Evolutionary conservation across 805 yeast genomes (phyloP).

Genomic region (Candida ulmi): DNA sequence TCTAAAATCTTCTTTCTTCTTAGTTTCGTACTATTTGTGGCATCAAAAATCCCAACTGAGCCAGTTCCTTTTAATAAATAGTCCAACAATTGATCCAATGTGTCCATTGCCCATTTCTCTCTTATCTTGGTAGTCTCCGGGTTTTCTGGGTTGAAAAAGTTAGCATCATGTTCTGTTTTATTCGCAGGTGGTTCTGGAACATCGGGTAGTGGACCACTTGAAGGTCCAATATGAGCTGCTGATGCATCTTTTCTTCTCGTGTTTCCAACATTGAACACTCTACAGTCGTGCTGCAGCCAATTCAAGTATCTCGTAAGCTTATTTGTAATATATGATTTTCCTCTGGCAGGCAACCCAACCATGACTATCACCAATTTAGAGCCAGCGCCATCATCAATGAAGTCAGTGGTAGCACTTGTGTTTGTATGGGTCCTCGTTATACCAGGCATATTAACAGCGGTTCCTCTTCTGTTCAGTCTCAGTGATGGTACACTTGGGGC

Average conservation of each 20-base stretch:
- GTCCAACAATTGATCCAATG: constrained; percentile 76
- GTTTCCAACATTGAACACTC: constrained; percentile 92
- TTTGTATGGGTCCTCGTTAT: constrained; percentile 63
- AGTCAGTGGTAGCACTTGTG: constrained; percentile 51
- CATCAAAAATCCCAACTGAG: constrained; percentile 88
- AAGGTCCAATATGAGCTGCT: constrained; percentile 57
- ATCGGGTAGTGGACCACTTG: constrained; percentile 56
- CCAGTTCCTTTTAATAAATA: constrained; percentile 79
- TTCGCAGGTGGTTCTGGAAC: constrained; percentile 8
- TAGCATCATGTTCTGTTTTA: constrained; percentile 59
- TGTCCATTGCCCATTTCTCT: constrained; percentile 96
- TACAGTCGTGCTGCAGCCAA: constrained; percentile 89
- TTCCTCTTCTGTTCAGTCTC: constrained; percentile 49
- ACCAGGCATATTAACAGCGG: constrained; percentile 90
- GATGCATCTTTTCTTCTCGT: constrained; percentile 72
- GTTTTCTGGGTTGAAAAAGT: constrained; percentile 81
- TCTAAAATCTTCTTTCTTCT: constrained; percentile 56
- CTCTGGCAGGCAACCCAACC: constrained; percentile 96
- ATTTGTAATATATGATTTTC: constrained; percentile 89
- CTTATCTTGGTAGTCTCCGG: constrained; percentile 56
- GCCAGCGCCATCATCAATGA: constrained; percentile 51
- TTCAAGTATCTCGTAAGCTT: constrained; percentile 85
- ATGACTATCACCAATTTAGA: constrained; percentile 86
- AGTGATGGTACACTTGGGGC: constrained; percentile 9
- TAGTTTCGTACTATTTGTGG: constrained; percentile 69